Percentiles rank a stretch among this genome's conserved stretches.
Evolutionary conservation across 108 stramenopile species (phyloP).

Genomic region (Cyclotella sp.): DNA sequence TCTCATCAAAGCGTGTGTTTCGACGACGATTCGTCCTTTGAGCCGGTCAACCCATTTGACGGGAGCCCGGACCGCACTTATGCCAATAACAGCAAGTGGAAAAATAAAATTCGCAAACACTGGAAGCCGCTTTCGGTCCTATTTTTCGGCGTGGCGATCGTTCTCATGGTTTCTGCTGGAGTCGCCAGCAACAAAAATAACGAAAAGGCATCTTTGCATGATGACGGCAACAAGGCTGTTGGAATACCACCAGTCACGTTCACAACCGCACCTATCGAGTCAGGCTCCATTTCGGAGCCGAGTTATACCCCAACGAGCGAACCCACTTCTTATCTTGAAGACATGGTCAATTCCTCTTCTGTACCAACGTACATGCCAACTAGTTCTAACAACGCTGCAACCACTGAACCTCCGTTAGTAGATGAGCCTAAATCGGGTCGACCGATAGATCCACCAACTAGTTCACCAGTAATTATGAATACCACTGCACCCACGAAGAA

Average conservation of each 20-base stretch:
- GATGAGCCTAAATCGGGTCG: not conserved
- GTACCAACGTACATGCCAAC: conserved; percentile 10
- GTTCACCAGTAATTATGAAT: not conserved
- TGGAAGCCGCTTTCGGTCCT: conserved; percentile 42
- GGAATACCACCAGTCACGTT: conserved; percentile 5
- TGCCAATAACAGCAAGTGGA: conserved; percentile 1
- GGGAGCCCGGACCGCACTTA: not conserved
- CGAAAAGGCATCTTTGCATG: not conserved
- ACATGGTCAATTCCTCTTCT: not conserved
- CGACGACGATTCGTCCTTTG: conserved; percentile 43
- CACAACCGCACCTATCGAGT: conserved; percentile 16
- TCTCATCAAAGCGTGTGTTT: conserved; percentile 1
- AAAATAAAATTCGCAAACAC: conserved; percentile 11
- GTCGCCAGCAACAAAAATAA: conserved; percentile 25
- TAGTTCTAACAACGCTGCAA: not conserved
- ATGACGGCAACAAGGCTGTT: conserved; percentile 22
- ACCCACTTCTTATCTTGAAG: not conserved
- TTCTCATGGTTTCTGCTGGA: conserved; percentile 31
- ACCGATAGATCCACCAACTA: conserved; percentile 6
- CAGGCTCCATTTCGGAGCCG: not conserved
- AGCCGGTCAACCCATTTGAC: conserved; percentile 46
- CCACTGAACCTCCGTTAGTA: not conserved
- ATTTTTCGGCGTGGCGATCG: conserved; percentile 21
- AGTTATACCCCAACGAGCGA: conserved; percentile 6
- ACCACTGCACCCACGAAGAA: conserved; percentile 1